Percentiles rank a stretch among this genome's conserved stretches.
Evolutionary conservation across 805 yeast genomes (phyloP).

Genomic region (Cyberlindnera nakhonratchasimensis): DNA sequence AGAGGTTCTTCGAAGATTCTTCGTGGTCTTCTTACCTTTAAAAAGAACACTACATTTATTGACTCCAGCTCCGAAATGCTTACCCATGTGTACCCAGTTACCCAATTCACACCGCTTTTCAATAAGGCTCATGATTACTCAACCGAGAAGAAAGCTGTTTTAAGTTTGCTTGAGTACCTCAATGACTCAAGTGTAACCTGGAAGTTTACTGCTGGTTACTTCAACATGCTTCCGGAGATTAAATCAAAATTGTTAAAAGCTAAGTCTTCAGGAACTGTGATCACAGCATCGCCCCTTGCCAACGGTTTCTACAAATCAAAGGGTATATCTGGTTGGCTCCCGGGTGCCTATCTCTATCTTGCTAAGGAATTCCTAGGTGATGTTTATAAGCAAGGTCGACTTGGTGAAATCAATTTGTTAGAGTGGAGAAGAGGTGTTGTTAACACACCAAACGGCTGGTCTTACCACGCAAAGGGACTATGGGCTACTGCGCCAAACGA

Average conservation of each 20-base stretch:
- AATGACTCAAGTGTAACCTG: constrained; percentile 58
- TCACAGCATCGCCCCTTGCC: constrained; percentile 91
- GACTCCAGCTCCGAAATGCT: constrained; percentile 28
- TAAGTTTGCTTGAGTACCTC: constrained; percentile 55
- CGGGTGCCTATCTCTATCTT: constrained; percentile 79
- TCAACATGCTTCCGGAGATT: constrained; percentile 81
- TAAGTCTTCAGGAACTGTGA: constrained; percentile 61
- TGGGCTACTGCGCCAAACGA: constrained; percentile 71
- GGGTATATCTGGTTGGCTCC: constrained; percentile 78
- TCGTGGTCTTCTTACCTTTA: constrained; percentile 53
- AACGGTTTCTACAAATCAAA: constrained; percentile 86
- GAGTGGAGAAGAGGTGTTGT: constrained; percentile 92
- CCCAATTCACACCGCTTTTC: constrained; percentile 85
- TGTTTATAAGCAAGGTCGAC: constrained; percentile 40
- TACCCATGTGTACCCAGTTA: constrained; percentile 83
- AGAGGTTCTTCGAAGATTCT: constrained; percentile 54
- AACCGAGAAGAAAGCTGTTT: constrained; percentile 75
- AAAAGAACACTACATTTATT: constrained; percentile 20
- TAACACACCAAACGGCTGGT: constrained; percentile 84
- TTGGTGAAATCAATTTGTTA: constrained; percentile 47
- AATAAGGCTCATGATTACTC: constrained; percentile 59
- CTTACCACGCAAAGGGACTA: constrained; percentile 95
- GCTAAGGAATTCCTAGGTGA: constrained; percentile 64
- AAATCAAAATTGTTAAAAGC: constrained; percentile 54
- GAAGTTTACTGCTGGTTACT: constrained; percentile 95